Conservation (phyloP, 768 basidiomycete species). For the Crepidotus variabilis region DNA sequence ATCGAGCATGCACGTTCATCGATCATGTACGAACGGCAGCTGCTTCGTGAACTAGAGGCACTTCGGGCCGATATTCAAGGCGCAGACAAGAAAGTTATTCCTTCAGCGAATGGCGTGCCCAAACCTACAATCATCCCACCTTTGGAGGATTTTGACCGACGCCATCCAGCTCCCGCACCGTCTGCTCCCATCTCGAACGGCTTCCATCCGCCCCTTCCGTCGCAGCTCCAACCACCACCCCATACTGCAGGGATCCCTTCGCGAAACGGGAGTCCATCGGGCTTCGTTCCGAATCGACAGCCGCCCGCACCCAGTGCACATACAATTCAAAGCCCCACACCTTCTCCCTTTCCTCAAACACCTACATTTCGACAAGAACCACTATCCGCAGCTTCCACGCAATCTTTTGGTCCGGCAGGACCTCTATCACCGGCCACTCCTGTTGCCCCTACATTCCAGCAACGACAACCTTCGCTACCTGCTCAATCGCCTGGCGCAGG, state of each 20-base stretch:
- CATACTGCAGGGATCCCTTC: slow-evolving; percentile 28
- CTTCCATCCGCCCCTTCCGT: slow-evolving; percentile 23
- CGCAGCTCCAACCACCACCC: slow-evolving; percentile 33
- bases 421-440: slow-evolving; percentile 17
- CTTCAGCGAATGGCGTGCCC: slow-evolving; percentile 46
- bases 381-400: slow-evolving; percentile 24
- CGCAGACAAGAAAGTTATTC: slow-evolving; percentile 57
- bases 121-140: slow-evolving; percentile 60
- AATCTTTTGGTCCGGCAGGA: slow-evolving; percentile 16
- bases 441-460: slow-evolving; percentile 12
- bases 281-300: slow-evolving; percentile 24
- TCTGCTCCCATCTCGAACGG: slow-evolving; percentile 30
- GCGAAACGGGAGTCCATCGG: slow-evolving; percentile 16
- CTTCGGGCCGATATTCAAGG: slow-evolving; percentile 71
- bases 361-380: slow-evolving; percentile 21
- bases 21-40: slow-evolving; percentile 88
- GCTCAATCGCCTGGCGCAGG: slow-evolving; percentile 48
- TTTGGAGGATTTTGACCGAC: slow-evolving; percentile 55
- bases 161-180: slow-evolving; percentile 24
- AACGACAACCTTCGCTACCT: slow-evolving; percentile 11
- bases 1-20: slow-evolving; percentile 92
- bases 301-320: slow-evolving; percentile 13
- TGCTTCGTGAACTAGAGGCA: slow-evolving; percentile 83
- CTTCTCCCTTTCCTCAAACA: slow-evolving; percentile 20
- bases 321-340: slow-evolving; percentile 14